Base-by-base conservation (phyloP, 2,329 filamentous ascomycete species). In the Beauveria sp. region DNA sequence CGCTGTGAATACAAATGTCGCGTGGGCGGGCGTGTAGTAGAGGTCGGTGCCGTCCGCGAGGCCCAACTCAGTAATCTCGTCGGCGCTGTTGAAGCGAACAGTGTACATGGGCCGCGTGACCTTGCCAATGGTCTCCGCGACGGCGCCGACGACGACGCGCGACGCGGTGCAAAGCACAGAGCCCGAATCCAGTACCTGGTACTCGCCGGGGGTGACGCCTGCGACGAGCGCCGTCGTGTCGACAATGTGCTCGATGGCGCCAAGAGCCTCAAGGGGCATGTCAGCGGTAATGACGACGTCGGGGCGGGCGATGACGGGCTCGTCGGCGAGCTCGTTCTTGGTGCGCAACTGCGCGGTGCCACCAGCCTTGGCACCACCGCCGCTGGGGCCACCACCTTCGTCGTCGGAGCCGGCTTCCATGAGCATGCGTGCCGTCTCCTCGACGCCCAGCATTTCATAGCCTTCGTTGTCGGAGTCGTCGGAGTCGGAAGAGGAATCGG, bases 21-120 rank as follows among this genome's bases (percentile, higher is more conserved):
- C 91, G 71, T 94, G 88, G 9, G 84, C 78, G 50, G 88, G 83
- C 3, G 93, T 86, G 70, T 96, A 97, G 76, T 84, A 96, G 3
- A 97, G 77, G 54, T 84, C 84, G 2, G 83, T 84, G 30, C 88
- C 91, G 46, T 84, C 77, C n/a, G 78, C 74, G n/a, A 96, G 73
- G 6, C 86, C 87, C 26, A 86, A 77, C 46, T 85, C 82, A 43
- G 80, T 77, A 48, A 96, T 83, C 60, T 92, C 90, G 7, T 85
- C 82, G 1, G 83, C 77, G 54, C 83, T 87, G 18, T 83, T 80
- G 71, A 96, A 96, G 43, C 85, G 83, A 10, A 97, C 84, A 1
- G 89, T 89, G 75, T 97, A 99, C 66, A 92, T 79, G 9, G 94
- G 94, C 66, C 91, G 87, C 64, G 91, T 84, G 3, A 97, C 91